Conservation (phyloP, 2,329 filamentous ascomycete species). For the Verticillium nonalfalfae region DNA sequence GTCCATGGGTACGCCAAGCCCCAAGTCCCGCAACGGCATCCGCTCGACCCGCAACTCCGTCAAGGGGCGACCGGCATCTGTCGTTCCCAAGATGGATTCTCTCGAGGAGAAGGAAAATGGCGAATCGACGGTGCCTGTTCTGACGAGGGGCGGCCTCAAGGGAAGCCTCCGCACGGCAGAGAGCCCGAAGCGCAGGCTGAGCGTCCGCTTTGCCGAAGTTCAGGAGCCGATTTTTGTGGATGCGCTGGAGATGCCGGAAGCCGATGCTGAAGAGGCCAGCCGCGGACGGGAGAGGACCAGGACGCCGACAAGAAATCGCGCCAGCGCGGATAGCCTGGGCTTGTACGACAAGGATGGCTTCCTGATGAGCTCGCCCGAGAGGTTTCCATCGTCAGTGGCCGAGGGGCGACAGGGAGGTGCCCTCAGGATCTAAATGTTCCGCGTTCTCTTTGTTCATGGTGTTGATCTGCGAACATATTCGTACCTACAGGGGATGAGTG, state of each 20-base stretch:
- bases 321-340: conserved; percentile 31
- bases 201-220: conserved; percentile 9
- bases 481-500: not conserved
- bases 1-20: conserved; percentile 28
- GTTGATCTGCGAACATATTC: not conserved
- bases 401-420: conserved; percentile 9
- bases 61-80: not conserved
- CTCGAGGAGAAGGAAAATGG: conserved; percentile 9
- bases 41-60: conserved; percentile 4
- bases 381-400: conserved; percentile 12
- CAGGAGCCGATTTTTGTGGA: conserved; percentile 22
- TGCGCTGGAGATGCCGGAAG: conserved; percentile 12
- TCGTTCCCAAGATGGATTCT: not conserved
- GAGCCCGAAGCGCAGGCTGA: conserved; percentile 7
- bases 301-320: conserved; percentile 12
- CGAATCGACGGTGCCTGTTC: not conserved
- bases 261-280: not conserved
- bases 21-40: conserved; percentile 8
- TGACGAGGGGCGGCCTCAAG: not conserved
- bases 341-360: conserved; percentile 41
- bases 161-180: conserved; percentile 2
- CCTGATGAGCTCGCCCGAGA: conserved; percentile 33
- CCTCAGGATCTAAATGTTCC: conserved; percentile 19
- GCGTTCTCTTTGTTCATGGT: not conserved
- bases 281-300: not conserved